A percentile compares a stretch with the other conserved stretches of the same genome.
Evolutionary conservation across 768 basidiomycete species (phyloP).

Genomic region (Kwoniella sp.): DNA sequence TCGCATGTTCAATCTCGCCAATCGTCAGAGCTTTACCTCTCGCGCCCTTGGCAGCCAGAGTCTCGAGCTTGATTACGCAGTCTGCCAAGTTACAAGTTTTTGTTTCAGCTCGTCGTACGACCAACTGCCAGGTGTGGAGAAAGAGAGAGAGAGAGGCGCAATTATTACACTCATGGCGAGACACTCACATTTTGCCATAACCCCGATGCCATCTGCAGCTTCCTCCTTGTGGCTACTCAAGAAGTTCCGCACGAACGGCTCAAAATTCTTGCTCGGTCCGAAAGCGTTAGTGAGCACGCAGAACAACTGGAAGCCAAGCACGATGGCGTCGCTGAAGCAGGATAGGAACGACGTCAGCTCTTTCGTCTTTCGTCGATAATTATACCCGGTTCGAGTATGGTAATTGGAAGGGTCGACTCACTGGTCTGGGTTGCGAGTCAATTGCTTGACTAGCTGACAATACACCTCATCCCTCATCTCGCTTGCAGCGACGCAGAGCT

Average conservation of each 20-base stretch:
- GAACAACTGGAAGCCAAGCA: slow-evolving; percentile 90
- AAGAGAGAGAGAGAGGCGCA: too few relatives aligned
- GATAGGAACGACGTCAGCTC: not conserved
- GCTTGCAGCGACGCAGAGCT: slow-evolving; percentile 73
- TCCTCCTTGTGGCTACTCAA: slow-evolving; percentile 69
- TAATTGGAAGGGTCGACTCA: slow-evolving; percentile 58
- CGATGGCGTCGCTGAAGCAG: slow-evolving; percentile 69
- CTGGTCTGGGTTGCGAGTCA: slow-evolving; percentile 77
- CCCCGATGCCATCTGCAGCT: slow-evolving; percentile 74
- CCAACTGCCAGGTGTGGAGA: too few relatives aligned
- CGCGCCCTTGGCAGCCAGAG: slow-evolving; percentile 76
- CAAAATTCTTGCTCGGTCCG: slow-evolving; percentile 90
- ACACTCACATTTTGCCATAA: slow-evolving; percentile 76
- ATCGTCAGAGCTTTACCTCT: slow-evolving; percentile 77
- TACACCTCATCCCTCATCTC: slow-evolving; percentile 92
- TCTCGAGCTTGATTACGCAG: slow-evolving; percentile 73
- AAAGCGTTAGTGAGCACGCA: slow-evolving; percentile 90
- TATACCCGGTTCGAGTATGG: too few relatives aligned
- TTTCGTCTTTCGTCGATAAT: too few relatives aligned
- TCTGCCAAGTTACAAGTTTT: slow-evolving; percentile 49
- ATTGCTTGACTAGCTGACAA: slow-evolving; percentile 88
- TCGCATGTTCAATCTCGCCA: slow-evolving; percentile 88
- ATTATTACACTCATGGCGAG: not conserved
- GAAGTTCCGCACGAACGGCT: slow-evolving; percentile 78
- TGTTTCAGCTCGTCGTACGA: too few relatives aligned